Base-by-base conservation (phyloP, 2,329 filamentous ascomycete genomes). In the Talaromyces funiculosus region DNA sequence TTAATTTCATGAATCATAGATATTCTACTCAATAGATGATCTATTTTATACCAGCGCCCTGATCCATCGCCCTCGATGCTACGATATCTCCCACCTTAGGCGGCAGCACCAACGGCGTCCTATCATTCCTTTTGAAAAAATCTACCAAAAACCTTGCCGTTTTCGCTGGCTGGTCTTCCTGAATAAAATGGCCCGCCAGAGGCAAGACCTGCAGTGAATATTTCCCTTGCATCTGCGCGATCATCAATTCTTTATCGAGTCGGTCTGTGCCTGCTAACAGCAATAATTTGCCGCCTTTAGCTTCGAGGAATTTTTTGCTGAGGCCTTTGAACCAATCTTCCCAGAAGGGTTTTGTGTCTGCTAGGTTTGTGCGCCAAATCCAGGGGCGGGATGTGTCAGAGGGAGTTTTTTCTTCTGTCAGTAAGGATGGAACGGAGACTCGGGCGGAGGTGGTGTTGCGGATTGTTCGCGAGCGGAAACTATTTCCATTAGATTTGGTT, bases 191-290 rank as follows among this genome's bases (percentile, higher is more conserved):
- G 0, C 94, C 94, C 1, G 94, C 92, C 72, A 96, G 90, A 0
- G 94, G 92, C 68, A 97, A 90, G 6, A 99, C 92, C 67, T 96
- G 90, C 49, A 99, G 80, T 61, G 96, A 92, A 71, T 97, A 99
- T 81, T 97, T 97, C 4, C 92, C 92, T 80, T 97, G 92, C 92
- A 97, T 97, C 76, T 97, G 92, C 16, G 92, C 92, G 73, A 97
- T 96, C 74, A 90, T 96, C 69, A 97, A 77, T 70, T 96, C 92
- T 65, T 90, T 96, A 72, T 97, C 92, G 61, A 97, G 74, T 53
- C 92, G 82, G 76, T 97, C 93, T 10, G 92, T 96, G 18, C 92
- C 92, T 3, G 92, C 93, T 33, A 97, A 82, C 56, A 97, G 77
- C 55, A 97, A 77, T 63, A 96, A 74, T 74, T 97, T 97, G 8